phyloP scores from a whole-genome alignment of 768 basidiomycete species.

The Cyclocybe aegerita region DNA sequence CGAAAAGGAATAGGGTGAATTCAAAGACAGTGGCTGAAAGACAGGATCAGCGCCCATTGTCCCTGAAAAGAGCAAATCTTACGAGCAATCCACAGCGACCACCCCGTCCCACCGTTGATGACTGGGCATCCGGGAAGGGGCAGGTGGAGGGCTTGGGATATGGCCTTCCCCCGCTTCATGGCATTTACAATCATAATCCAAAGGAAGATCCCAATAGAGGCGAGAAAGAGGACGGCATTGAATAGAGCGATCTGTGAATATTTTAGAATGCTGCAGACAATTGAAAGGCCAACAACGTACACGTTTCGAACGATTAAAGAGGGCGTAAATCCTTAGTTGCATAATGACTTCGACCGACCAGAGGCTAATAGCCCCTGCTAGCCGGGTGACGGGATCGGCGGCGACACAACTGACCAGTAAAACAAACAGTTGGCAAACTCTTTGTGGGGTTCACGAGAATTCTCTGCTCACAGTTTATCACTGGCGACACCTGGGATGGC shows the following conservation, averaged over 20 bases:
- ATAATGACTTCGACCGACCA: conserved; percentile 51
- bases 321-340: conserved; percentile 41
- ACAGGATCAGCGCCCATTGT: neutral
- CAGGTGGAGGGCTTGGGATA: conserved; percentile 31
- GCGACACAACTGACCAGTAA: conserved; percentile 33
- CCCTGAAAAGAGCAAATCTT: neutral
- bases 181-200: conserved; percentile 37
- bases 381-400: conserved; percentile 39
- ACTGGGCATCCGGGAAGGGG: conserved; percentile 39
- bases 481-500: conserved; percentile 34
- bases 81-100: conserved; percentile 35
- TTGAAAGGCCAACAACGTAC: neutral
- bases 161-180: conserved; percentile 30
- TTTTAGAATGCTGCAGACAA: neutral
- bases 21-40: conserved; percentile 35
- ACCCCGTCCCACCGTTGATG: conserved; percentile 35
- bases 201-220: conserved; percentile 36
- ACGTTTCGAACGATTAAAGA: conserved; percentile 34
- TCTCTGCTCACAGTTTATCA: conserved; percentile 27
- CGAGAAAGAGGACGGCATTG: conserved; percentile 34
- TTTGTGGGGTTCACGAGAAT: neutral
- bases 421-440: too few relatives aligned
- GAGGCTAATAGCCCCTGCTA: conserved; percentile 38
- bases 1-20: conserved; percentile 36
- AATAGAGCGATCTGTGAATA: conserved; percentile 31